Base-by-base conservation (phyloP, 306 rosid species). In the Cicer arietinum region DNA sequence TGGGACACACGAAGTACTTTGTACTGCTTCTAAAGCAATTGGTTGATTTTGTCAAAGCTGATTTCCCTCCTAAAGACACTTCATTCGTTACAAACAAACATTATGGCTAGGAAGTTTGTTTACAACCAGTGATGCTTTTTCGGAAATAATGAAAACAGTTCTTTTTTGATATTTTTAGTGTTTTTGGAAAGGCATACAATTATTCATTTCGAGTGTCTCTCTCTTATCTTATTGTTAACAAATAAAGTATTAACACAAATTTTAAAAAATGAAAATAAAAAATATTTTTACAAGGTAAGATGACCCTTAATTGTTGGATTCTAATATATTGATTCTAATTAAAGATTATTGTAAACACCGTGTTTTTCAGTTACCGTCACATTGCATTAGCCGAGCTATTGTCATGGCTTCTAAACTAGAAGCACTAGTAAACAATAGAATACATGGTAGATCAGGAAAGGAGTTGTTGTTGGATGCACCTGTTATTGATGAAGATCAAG, bases 331-430 rank as follows among this genome's bases (percentile, higher is more conserved):
- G 71, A 60, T 41, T 73, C 18, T 62, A 42, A 30, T 20, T 69
- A 44, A 35, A 73, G 39, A 66, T 35, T 53, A 50, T 65, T 64
- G 76, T 20, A 14, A 74, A 61, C 66, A 57, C 57, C 79, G 11
- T 73, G 46, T 10, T 73, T 79, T 84, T 83, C 90, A 94, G 98
- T 57, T 91, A 66, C 98, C 98, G 12, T 65, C 88, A 48, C 67
- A 81, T 2, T 90, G 97, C 81, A 74, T 94, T 57, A 77, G 86
- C 41, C 90, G 89, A 74, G 98, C 92, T 57, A 82, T 83, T 53
- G 42, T 67, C 50, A 94, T 94, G 97, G 97, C 96, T 78, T 80
- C 90, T 59, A 84, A 85, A 83, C 70, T 92, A 67, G 97, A 94
- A 81, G 89, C 72, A 25, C 46, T 84, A n/a, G 90, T 85, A 71